Conservation (phyloP, 441 rosid genomes). For the Aleurites moluccanus region DNA sequence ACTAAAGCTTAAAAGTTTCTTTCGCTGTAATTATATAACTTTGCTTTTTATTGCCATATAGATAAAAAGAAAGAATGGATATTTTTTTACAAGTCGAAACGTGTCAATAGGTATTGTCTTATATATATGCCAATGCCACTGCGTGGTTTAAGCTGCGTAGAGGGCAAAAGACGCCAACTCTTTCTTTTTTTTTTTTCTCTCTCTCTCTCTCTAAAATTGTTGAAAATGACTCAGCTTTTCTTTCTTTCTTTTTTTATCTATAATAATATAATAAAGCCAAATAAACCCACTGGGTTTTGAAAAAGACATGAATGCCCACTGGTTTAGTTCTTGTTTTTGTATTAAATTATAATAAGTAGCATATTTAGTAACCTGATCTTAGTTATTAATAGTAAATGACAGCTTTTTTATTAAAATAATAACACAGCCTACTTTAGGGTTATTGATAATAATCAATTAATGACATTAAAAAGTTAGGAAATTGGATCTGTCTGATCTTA, state of each 20-base stretch:
- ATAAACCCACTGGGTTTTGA: conserved; percentile 18
- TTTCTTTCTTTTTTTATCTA: conserved; percentile 14
- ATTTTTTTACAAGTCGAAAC: conserved; percentile 36
- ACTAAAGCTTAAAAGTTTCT: neutral
- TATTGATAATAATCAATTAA: neutral
- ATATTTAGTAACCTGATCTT: conserved; percentile 19
- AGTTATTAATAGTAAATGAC: neutral
- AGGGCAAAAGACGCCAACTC: conserved; percentile 60
- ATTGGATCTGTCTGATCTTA: conserved; percentile 4
- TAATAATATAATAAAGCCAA: conserved; percentile 24
- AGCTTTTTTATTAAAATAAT: no score
- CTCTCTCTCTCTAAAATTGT: conserved; percentile 17
- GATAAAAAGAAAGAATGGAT: conserved; percentile 7
- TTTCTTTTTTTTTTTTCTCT: no score
- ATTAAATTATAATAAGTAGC: neutral
- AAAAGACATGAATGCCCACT: conserved; percentile 40
- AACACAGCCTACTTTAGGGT: conserved; percentile 1
- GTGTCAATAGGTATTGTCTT: conserved; percentile 37
- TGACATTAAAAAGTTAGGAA: conserved; percentile 1
- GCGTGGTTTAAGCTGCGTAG: conserved; percentile 61
- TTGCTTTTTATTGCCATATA: conserved; percentile 20
- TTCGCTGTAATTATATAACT: conserved; percentile 13
- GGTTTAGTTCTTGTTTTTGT: conserved; percentile 13
- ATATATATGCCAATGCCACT: conserved; percentile 25
- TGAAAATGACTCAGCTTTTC: conserved; percentile 43